Base-by-base conservation (phyloP, 176 grass and related monocot genomes). In the Dactylis glomerata region DNA sequence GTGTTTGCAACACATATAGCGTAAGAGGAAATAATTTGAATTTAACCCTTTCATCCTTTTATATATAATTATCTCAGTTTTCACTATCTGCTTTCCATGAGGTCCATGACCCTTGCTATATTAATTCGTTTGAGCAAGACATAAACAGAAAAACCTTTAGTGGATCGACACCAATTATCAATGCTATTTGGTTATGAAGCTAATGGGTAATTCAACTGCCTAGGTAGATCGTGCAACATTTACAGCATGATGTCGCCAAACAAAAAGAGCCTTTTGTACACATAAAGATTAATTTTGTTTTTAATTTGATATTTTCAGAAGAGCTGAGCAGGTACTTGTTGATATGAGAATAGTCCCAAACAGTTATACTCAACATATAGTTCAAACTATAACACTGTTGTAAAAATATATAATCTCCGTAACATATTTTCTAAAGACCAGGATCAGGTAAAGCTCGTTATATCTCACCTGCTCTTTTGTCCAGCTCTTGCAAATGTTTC, bases 401-500 rank as follows among this genome's bases (percentile, higher is more conserved):
- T 38, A 55, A 68, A 52, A 42, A 30, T 77, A 78, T 54, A 77
- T 68, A 64, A 2, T 64, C 15, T 0, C 61, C 61, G 33, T 64
- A 16, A 64, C 14, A 64, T 17, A 36, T 72, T 30, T 83, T 36
- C 33, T 71, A 27, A 19, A 68, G 9, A 73, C 55, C 70, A 85
- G 71, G 71, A 50, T 19, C 26, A 75, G 45, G 45, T 50, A 75
- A 75, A 32, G 27, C 45, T 50, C 37, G 37, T 69, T 72, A 49
- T 70, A 44, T 44, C 79, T 23, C 89, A 83, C 94, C 85, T 94
- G 92, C 84, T 97, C 94, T 88, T 92, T 90, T 76, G 92, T 91
- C 94, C 92, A 97, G 65, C 85, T 90, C 71, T 92, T 97, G 83
- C 92, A 87, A 64, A 97, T 97, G 75, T 97, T 97, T 59, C 77